Base-by-base conservation (phyloP, 176 grass and related monocot species). In the Tillandsia leiboldiana region DNA sequence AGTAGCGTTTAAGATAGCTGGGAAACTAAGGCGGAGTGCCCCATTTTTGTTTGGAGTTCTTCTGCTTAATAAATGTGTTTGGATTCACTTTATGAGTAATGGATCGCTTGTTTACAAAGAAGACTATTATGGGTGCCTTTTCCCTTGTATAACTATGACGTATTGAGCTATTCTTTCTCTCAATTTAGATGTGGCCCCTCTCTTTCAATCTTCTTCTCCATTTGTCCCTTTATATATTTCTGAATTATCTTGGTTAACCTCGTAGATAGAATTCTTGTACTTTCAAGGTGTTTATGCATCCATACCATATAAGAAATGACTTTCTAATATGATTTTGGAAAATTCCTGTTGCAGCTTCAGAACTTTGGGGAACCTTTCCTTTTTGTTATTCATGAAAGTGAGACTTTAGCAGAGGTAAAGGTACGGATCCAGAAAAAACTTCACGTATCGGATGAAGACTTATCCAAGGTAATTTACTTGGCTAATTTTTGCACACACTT, bases 311-410 rank as follows among this genome's bases (percentile, higher is more conserved):
- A 61, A 20, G 56, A 61, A 18, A 2, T 61, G 56, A 61, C 56
- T 9, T 61, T 61, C 22, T 61, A 10, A 61, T 61, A 0, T 23
- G 15, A 42, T 42, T 33, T 42, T 42, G 33, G 33, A 42, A 18
- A 61, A 61, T 59, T 20, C 12, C 65, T 74, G 73, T 66, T 82
- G 82, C 89, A 93, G 75, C 77, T 99, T 66, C 87, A 93, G 67
- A 99, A 99, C 51, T 93, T 93, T 22, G 94, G 94, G 75, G 94
- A 99, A 73, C 94, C 94, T 15, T 99, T 99, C 76, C 79, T 86
- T 48, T 65, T 90, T 73, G 77, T 88, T 20, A 79, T 93, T 74
- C 84, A 48, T 78, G 94, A 99, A 90, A 78, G 84, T 63, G 94
- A 99, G 72, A 93, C 82, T 65, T 80, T 99, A 85, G 84, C 82